These are phyloP conservation scores for Nakazawaea pomicola DNA, from an alignment of 805 yeast species.

Conservation along the genomic window DNA sequence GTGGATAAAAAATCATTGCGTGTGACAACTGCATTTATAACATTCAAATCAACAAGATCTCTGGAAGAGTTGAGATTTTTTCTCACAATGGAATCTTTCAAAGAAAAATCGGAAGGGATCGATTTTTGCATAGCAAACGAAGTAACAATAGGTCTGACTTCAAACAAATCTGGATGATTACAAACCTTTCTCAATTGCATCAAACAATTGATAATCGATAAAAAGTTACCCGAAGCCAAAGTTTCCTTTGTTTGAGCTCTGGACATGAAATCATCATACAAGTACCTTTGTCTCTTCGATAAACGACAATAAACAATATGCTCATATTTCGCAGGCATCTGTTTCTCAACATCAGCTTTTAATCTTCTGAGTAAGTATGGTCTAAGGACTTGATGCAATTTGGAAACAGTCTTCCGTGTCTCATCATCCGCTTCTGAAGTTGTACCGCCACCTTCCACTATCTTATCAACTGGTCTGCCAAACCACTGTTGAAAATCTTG, in stretches of 20 bases:
- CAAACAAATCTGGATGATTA: slow-evolving; percentile 94
- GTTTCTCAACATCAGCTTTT: slow-evolving; percentile 95
- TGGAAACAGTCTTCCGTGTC: slow-evolving; percentile 77
- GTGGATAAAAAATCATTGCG: slow-evolving; percentile 39
- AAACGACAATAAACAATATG: slow-evolving; percentile 89
- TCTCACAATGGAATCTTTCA: slow-evolving; percentile 35
- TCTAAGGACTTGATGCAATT: slow-evolving; percentile 87
- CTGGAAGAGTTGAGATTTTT: slow-evolving; percentile 24
- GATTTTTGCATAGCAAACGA: slow-evolving; percentile 74
- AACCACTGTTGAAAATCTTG: slow-evolving; percentile 98
- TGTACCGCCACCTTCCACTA: slow-evolving; percentile 68
- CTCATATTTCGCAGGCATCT: slow-evolving; percentile 97
- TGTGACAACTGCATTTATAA: slow-evolving; percentile 58
- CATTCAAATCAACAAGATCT: slow-evolving; percentile 40
- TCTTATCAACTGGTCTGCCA: slow-evolving; percentile 92
- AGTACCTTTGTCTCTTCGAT: slow-evolving; percentile 84
- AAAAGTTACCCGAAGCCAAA: slow-evolving; percentile 86
- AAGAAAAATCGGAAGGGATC: slow-evolving; percentile 45
- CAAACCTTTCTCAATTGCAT: slow-evolving; percentile 97
- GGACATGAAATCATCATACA: slow-evolving; percentile 96
- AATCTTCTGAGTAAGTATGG: slow-evolving; percentile 89
- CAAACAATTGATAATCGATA: slow-evolving; percentile 92
- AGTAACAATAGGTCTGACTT: slow-evolving; percentile 90
- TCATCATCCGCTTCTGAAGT: slow-evolving; percentile 55
- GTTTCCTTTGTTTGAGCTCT: slow-evolving; percentile 94